phyloP scores from a whole-genome alignment of 2,329 filamentous ascomycete species.

The Fusarium siculi region DNA sequence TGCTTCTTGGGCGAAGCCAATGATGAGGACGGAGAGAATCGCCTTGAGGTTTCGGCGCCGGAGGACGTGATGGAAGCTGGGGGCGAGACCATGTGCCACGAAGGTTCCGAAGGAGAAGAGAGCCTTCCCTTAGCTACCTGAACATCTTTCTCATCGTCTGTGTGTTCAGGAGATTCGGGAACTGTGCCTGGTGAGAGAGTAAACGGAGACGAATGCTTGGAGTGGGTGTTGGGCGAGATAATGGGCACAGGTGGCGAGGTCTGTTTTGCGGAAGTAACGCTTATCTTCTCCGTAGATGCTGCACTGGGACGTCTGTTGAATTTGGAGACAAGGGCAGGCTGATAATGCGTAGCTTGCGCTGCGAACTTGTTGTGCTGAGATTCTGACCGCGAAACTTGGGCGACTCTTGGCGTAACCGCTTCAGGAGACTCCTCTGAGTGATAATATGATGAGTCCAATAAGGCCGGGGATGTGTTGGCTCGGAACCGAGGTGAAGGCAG shows the following conservation, averaged over 20 bases:
- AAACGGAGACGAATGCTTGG: constrained; percentile 35
- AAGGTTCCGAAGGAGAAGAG: constrained; percentile 54
- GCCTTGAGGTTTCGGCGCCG: constrained; percentile 17
- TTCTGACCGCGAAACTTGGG: constrained; percentile 23
- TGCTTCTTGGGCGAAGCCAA: constrained; percentile 41
- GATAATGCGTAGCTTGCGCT: constrained; percentile 2
- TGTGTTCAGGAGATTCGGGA: constrained; percentile 54
- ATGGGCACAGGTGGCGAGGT: constrained; percentile 23
- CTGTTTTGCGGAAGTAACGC: constrained; percentile 2
- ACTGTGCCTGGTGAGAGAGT: constrained; percentile 43
- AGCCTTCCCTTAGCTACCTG: constrained; percentile 46
- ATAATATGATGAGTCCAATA: constrained; percentile 54
- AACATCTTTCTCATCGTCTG: constrained; percentile 42
- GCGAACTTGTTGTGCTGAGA: constrained; percentile 7
- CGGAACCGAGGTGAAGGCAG: constrained; percentile 55
- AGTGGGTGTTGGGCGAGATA: constrained; percentile 9
- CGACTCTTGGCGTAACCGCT: constrained; percentile 21
- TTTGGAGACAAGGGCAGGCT: constrained; percentile 38
- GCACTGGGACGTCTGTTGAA: constrained; percentile 41
- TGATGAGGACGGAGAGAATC: constrained; percentile 29
- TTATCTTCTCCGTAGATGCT: constrained; percentile 17
- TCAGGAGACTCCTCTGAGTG: constrained; percentile 26
- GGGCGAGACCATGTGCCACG: constrained; percentile 60
- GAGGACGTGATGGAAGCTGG: constrained; percentile 48
- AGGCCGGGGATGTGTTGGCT: constrained; percentile 66